Conservation (phyloP, 2,329 filamentous ascomycete genomes). For the Fonsecaea erecta region DNA sequence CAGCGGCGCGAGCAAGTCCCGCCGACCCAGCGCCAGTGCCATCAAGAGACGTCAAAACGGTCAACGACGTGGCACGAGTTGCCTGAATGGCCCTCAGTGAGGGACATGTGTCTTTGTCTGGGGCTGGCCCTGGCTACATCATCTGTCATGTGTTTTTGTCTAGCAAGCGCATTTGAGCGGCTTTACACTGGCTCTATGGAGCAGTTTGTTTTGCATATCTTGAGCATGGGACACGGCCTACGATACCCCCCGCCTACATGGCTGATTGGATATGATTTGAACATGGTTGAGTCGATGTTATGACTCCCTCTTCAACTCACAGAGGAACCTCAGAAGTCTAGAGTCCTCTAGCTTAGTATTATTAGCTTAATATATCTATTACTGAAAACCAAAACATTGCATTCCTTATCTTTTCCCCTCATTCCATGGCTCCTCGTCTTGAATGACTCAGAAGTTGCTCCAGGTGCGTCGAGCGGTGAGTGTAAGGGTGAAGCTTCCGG, state of each 20-base stretch:
- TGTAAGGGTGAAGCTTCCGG: not conserved
- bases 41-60: conserved; percentile 23
- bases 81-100: conserved; percentile 33
- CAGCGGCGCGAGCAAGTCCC: conserved; percentile 25
- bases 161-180: conserved; percentile 7
- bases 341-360: conserved; percentile 12
- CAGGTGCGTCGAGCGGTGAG: not conserved
- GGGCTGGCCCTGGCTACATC: conserved; percentile 21
- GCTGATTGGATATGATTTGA: conserved; percentile 14
- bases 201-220: conserved; percentile 15
- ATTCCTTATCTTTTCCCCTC: not conserved
- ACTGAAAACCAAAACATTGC: not conserved
- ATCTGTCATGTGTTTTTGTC: not conserved
- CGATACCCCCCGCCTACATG: conserved; percentile 27
- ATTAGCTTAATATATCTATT: conserved; percentile 20
- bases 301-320: conserved; percentile 8
- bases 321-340: not conserved
- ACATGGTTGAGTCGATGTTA: conserved; percentile 5
- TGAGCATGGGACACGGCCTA: conserved; percentile 20
- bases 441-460: not conserved
- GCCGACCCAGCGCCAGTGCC: conserved; percentile 29
- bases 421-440: not conserved
- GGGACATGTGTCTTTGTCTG: not conserved
- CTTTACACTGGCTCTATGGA: conserved; percentile 1
- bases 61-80: conserved; percentile 21